Conservation (phyloP, 148 eudicot species). For the Chenopodium quinoa region DNA sequence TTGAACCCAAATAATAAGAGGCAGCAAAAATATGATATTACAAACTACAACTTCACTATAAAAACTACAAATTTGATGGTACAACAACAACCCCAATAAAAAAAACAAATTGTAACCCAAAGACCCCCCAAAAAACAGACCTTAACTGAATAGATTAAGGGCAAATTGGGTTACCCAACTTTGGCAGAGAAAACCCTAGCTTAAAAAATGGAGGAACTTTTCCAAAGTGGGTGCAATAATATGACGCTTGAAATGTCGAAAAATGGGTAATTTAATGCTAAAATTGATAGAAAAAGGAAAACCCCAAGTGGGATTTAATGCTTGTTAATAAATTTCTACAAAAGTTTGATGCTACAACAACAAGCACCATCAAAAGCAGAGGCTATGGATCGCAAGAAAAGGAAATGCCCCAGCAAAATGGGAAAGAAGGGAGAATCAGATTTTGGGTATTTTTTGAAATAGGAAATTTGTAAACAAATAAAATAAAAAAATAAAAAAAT, state of each 20-base stretch:
- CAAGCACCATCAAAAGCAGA: neutral
- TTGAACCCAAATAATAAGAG: constrained; percentile 8
- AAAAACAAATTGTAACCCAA: constrained; percentile 1
- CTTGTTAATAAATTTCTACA: neutral
- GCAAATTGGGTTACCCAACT: constrained; percentile 15
- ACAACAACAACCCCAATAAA: neutral
- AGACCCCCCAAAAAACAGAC: neutral
- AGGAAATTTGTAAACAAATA: constrained; percentile 1
- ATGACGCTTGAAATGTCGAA: constrained; percentile 1
- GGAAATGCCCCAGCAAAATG: neutral
- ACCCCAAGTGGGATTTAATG: constrained; percentile 20
- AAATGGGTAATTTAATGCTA: neutral
- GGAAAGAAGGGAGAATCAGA: neutral
- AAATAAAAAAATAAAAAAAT: neutral
- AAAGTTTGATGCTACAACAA: neutral
- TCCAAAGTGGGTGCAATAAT: constrained; percentile 6
- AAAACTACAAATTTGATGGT: neutral
- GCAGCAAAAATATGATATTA: too few relatives aligned
- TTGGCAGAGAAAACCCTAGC: constrained; percentile 22
- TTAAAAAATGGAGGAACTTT: neutral
- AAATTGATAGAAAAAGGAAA: neutral
- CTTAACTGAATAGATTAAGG: neutral
- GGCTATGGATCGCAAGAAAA: neutral
- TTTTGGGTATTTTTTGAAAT: neutral
- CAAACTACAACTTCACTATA: neutral